Evolutionary conservation across 1,284 basidiomycete species (phyloP), one percentile per base, ranked within the genome.

Genomic region (Phenoliferia sp.): DNA sequence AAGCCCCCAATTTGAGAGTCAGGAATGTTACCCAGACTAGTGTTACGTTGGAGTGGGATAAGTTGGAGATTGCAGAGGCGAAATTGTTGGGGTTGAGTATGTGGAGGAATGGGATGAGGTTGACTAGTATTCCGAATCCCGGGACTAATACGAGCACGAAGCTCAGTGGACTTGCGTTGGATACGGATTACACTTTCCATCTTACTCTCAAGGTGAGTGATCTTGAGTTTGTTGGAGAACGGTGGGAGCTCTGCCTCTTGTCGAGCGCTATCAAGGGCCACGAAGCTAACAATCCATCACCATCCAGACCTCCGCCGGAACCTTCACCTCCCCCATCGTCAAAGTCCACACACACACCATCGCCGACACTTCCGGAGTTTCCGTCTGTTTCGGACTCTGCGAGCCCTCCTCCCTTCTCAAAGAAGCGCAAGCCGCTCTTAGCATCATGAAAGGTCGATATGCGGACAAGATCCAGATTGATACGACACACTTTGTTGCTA

Each of bases 401-500:
- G 84, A 90, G 67, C 92, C 94, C 70, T 80, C 84, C 2, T 83
- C 86, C 0, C 78, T 93, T 65, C 81, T 94, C 62, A 88, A 90
- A 75, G 87, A 92, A 68, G 86, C 88, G 52, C 91, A 90, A 77
- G 78, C 85, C 63, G 90, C 90, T 12, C 79, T 97, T 61, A 77
- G 83, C 56, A 87, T 90, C 73, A 94, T 97, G 87, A 84, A 84
- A 29, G 94, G 90, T 0, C 88, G 89, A 71, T 92, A 89, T 87
- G 90, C 88, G 73, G 90, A 94, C 72, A 88, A 88, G 74, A 94
- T 99, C 32, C 91, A 94, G 80, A 94, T 98, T 66, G 94, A 96
- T 76, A 96, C 94, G 6, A 95, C 93, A 0, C 94, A 97, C 79
- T 96, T 95, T 74, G 92, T 96, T 44, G 95, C 93, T 77, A 94